A percentile compares a stretch with the other conserved stretches of the same genome.
Conservation (phyloP, 2,329 filamentous ascomycete species). For the Penicillium sp. region DNA sequence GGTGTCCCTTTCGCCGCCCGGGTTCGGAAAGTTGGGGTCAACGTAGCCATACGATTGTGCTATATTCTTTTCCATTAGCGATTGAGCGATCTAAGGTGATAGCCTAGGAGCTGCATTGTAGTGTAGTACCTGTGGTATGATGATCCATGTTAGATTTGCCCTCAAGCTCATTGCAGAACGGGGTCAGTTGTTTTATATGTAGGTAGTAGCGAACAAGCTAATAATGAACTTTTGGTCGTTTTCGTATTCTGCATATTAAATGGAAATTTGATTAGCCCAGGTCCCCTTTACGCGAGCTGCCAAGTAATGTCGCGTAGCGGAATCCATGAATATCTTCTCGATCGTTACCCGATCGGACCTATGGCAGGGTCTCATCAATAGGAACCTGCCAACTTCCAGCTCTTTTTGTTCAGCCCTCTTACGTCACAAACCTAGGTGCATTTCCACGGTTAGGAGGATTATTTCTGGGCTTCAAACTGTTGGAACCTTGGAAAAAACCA, state of each 20-base stretch:
- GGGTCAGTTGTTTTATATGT: background rate
- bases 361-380: background rate
- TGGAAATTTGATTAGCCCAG: background rate
- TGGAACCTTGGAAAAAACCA: background rate
- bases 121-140: background rate
- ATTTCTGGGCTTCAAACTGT: background rate
- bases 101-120: background rate
- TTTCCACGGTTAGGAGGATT: background rate
- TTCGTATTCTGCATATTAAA: background rate
- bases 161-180: background rate
- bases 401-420: background rate
- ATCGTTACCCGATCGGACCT: background rate
- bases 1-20: background rate
- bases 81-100: background rate
- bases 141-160: background rate
- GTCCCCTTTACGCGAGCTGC: background rate
- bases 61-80: background rate
- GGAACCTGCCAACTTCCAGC: background rate
- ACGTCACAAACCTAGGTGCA: background rate
- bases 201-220: too few species aligned
- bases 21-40: background rate
- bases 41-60: background rate
- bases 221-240: background rate
- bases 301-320: background rate
- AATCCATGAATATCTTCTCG: background rate